Conservation (phyloP, 495 filamentous ascomycete species). For the Xylaria curta region DNA sequence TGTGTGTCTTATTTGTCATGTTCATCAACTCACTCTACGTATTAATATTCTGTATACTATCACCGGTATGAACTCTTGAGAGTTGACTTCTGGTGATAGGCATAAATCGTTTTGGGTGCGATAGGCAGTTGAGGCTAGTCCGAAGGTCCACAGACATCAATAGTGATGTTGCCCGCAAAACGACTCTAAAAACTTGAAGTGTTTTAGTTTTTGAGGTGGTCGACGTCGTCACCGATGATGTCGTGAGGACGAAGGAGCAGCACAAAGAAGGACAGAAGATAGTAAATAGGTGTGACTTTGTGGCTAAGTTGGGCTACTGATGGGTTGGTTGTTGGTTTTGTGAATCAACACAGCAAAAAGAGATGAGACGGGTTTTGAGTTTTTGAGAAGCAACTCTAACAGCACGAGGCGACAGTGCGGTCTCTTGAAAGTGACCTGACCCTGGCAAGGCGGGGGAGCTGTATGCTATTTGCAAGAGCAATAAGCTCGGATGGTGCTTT, state of each 20-base stretch:
- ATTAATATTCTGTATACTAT: constrained; percentile 62
- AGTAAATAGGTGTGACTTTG: neutral
- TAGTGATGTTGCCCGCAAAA: constrained; percentile 41
- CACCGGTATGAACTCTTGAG: constrained; percentile 74
- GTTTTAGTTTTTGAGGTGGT: constrained; percentile 27
- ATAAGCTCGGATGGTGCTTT: constrained; percentile 10
- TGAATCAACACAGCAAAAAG: neutral
- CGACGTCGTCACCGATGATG: constrained; percentile 34
- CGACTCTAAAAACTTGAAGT: constrained; percentile 33
- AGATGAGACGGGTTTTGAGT: neutral
- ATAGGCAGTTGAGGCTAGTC: constrained; percentile 70
- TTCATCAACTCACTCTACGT: constrained; percentile 40
- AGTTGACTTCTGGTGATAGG: constrained; percentile 74
- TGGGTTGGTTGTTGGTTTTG: constrained; percentile 10
- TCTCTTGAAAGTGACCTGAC: constrained; percentile 15
- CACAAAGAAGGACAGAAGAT: neutral
- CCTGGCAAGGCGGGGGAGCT: constrained; percentile 17
- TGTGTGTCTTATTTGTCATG: neutral
- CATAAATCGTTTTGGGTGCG: constrained; percentile 73
- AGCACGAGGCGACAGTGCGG: constrained; percentile 18
- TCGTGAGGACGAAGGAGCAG: constrained; percentile 21
- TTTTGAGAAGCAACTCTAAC: neutral
- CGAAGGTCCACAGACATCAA: constrained; percentile 83
- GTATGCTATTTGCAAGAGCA: constrained; percentile 20
- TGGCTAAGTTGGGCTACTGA: neutral